Base-by-base conservation (phyloP, 108 stramenopile genomes). In the Cyclotella kingstonii region DNA sequence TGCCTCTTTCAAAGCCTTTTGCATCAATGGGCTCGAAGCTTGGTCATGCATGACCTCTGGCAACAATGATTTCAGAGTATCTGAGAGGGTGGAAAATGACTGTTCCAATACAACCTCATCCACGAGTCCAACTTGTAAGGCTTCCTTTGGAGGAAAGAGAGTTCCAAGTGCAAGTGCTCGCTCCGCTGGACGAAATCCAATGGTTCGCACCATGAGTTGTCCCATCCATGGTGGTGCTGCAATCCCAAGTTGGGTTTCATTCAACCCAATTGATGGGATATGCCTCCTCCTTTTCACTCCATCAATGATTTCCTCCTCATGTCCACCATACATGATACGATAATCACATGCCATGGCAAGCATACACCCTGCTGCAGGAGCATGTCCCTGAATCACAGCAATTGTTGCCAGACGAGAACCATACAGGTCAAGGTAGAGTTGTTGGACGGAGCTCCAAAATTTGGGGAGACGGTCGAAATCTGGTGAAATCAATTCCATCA, bases 361-460 rank as follows among this genome's bases (percentile, higher is more conserved):
- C 73, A 95, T 81, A 50, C 94, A 95, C 15, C 94, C 94, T 35
- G 81, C 94, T 4, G 94, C 94, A 33, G 89, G 89, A 30, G 94
- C 86, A 68, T 81, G 82, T 0, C 91, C 94, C 19, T 77, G 70
- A 45, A 95, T 79, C 26, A 78, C 79, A 1, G 87, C 86, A 48
- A 93, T 56, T 15, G 73, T 79, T 9, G 89, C 80, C 11, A 91
- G 48, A 1, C 85, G 74, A 10, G 74, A 64, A 4, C 90, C 90
- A 55, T 92, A 92, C 61, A 92, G 66, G 73, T 90, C 90, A 23
- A 95, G 46, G 53, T 80, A 95, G 12, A 92, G 51, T 46, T 90
- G 82, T 51, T 95, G 94, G 51, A 95, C 77, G 0, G 80, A 72
- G 2, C 53, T 71, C 94, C 94, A 95, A 56, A 89, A 95, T 33